Evolutionary conservation across 2,329 filamentous ascomycete genomes (phyloP), one percentile per base, ranked within the genome.

Genomic region (Exophiala sp.): DNA sequence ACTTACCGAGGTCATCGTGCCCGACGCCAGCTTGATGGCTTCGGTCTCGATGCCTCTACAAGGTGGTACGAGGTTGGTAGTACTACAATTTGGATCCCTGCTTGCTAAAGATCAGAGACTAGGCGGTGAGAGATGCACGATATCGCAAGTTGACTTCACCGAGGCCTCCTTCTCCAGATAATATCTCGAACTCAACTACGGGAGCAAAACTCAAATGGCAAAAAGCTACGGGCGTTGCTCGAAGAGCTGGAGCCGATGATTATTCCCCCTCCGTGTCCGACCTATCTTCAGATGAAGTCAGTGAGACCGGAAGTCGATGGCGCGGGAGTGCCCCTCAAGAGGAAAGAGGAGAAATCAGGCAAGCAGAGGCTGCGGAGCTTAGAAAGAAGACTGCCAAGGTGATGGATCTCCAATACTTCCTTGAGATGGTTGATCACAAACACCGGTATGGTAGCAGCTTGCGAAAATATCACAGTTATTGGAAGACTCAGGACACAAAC

Each of bases 361-460:
- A 70, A 43, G 67, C 75, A 7, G 74, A 82, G 61, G 72, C 78
- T 52, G 82, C 81, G 65, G 72, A 73, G 0, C 76, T 81, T 62
- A 77, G 85, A 34, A 82, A 83, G 55, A 81, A 84, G 62, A 82
- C 81, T 4, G 85, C 89, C 1, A 88, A 86, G 68, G 86, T 83
- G 68, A 92, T 95, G 88, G 89, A 89, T 14, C 69, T 95, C 34
- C 86, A 89, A 65, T 95, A 95, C 67, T 95, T 94, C 59, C 75
- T 85, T 1, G 83, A 96, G 65, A 91, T 95, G 87, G 85, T 92
- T 6, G 88, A 94, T 67, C 73, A 85, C 43, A 91, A 95, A 69
- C 91, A 96, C 67, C 83, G 91, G 3, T 95, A 96, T 65, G 91
- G 91, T 3, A 87, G 85, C 50, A 95, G 94, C 62, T 71, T 96